These are phyloP conservation scores for Xylaria sp. DNA, from an alignment of 2,329 filamentous ascomycete genomes.

Conservation along the genomic window DNA sequence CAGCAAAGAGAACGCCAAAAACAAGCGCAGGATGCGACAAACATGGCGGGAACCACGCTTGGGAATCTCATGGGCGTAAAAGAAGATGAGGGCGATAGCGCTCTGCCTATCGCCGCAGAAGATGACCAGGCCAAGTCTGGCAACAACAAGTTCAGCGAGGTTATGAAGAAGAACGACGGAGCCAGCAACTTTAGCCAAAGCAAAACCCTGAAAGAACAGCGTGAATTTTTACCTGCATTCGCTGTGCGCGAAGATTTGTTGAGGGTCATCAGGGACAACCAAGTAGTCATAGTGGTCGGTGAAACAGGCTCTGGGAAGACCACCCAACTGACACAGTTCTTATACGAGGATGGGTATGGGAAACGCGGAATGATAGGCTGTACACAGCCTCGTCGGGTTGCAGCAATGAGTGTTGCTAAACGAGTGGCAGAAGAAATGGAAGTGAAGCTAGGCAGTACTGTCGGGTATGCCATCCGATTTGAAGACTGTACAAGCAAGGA, in stretches of 20 bases:
- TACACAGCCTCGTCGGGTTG: conserved; percentile 94
- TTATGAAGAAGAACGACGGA: conserved; percentile 87
- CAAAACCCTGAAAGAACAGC: conserved; percentile 89
- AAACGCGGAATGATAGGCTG: conserved; percentile 91
- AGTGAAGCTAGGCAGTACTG: conserved; percentile 83
- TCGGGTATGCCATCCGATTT: conserved; percentile 97
- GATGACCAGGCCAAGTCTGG: conserved; percentile 70
- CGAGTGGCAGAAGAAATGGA: conserved; percentile 99
- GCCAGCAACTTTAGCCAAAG: conserved; percentile 93
- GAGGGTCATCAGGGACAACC: conserved; percentile 93
- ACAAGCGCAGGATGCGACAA: conserved; percentile 95
- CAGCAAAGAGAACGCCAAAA: conserved; percentile 94
- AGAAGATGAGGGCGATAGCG: conserved; percentile 92
- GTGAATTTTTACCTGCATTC: conserved; percentile 94
- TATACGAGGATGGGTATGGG: conserved; percentile 94
- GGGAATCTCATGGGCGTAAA: conserved; percentile 97
- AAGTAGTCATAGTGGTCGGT: conserved; percentile 95
- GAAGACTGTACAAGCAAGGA: conserved; percentile 98
- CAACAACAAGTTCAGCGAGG: conserved; percentile 85
- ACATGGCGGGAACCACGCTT: conserved; percentile 87
- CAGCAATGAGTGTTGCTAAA: conserved; percentile 98
- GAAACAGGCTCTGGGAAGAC: conserved; percentile 99
- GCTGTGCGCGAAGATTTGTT: conserved; percentile 94
- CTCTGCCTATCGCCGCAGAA: conserved; percentile 78
- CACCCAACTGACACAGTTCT: conserved; percentile 94